phyloP scores from a whole-genome alignment of 805 yeast genomes.

The Hanseniaspora thailandica region DNA sequence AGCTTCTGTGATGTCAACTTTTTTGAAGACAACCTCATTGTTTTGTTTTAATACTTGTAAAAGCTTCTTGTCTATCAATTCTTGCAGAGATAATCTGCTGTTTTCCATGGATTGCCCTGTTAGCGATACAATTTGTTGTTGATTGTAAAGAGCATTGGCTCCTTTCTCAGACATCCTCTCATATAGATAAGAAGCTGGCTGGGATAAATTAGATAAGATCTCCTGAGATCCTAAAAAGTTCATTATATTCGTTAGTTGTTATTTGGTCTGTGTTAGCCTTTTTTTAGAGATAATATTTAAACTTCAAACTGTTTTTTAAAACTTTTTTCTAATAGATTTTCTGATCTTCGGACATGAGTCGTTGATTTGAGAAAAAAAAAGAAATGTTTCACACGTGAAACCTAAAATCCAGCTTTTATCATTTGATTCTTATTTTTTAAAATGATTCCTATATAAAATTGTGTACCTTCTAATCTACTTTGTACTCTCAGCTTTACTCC shows the following conservation, averaged over 20 bases:
- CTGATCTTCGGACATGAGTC: neutral
- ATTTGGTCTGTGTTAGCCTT: neutral
- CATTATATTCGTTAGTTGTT: neutral
- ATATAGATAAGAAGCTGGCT: conserved; percentile 49
- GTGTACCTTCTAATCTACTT: neutral
- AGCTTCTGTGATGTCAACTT: conserved; percentile 64
- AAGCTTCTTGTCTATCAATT: conserved; percentile 44
- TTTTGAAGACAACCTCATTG: conserved; percentile 60
- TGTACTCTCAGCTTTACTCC: conserved; percentile 30
- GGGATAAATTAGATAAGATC: conserved; percentile 21
- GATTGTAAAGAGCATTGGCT: conserved; percentile 45
- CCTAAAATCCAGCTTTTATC: neutral
- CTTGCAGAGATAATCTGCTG: conserved; percentile 40
- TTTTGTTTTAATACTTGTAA: conserved; percentile 59
- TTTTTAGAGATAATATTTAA: neutral
- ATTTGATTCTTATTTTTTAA: too few relatives aligned
- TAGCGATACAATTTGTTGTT: conserved; percentile 51
- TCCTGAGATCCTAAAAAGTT: conserved; percentile 13
- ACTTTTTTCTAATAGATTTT: too few relatives aligned
- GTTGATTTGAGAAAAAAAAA: neutral
- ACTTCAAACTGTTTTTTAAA: neutral
- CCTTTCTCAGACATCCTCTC: conserved; percentile 46
- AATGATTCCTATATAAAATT: neutral
- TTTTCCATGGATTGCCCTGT: conserved; percentile 35
- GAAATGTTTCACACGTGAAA: neutral